Conservation (phyloP, 805 yeast species). For the Wickerhamomyces hampshirensis region DNA sequence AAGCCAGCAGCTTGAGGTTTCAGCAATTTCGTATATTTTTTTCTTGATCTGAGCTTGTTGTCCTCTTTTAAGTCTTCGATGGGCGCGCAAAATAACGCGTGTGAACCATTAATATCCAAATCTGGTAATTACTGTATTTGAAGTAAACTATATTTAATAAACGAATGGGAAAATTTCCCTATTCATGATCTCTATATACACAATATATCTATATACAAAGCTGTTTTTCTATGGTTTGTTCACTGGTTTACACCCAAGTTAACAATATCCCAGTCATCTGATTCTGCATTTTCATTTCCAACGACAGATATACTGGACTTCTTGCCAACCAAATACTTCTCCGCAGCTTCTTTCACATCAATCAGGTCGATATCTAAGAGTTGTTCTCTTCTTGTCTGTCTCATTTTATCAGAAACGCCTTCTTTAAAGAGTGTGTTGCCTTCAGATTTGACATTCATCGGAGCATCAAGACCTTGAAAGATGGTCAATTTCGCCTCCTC, state of each 20-base stretch:
- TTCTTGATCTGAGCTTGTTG: slow-evolving; percentile 8
- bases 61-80: slow-evolving; percentile 4
- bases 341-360: slow-evolving; percentile 64
- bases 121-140: too few species aligned
- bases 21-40: neutral
- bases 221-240: neutral
- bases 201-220: too few species aligned
- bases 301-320: slow-evolving; percentile 37
- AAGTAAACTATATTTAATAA: too few species aligned
- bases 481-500: slow-evolving; percentile 88
- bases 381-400: slow-evolving; percentile 72
- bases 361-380: slow-evolving; percentile 59
- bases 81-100: neutral
- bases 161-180: too few species aligned
- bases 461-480: slow-evolving; percentile 91
- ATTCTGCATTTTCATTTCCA: slow-evolving; percentile 27
- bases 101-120: too few species aligned
- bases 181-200: too few species aligned
- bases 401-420: slow-evolving; percentile 72
- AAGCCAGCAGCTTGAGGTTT: slow-evolving; percentile 5
- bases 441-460: slow-evolving; percentile 73
- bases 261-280: slow-evolving; percentile 17
- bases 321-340: slow-evolving; percentile 48
- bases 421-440: slow-evolving; percentile 63
- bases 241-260: slow-evolving; percentile 12